Evolutionary conservation across 2,329 filamentous ascomycete species (phyloP).

Genomic region (Lachnellula arida): DNA sequence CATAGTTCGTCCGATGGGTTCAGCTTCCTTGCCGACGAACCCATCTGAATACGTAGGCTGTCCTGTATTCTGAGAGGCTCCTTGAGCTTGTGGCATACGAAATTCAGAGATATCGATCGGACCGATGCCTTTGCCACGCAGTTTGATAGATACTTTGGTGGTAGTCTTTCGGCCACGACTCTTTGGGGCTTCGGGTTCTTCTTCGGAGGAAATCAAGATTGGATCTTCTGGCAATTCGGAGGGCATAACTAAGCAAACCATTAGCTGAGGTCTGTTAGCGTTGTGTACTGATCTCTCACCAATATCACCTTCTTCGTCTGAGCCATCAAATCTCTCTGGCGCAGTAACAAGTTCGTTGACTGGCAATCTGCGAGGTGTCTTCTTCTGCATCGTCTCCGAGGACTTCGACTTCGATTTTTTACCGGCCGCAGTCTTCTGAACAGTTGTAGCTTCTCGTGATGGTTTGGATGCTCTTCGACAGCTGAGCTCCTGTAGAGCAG

Average conservation of each 20-base stretch:
- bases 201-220: constrained; percentile 18
- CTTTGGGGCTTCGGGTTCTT: background rate
- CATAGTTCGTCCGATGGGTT: constrained; percentile 23
- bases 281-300: background rate
- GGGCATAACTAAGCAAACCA: constrained; percentile 3
- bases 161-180: background rate
- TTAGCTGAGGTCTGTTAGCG: background rate
- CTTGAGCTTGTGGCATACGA: constrained; percentile 16
- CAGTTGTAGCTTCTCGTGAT: background rate
- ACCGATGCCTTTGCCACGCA: constrained; percentile 1
- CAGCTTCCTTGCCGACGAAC: constrained; percentile 24
- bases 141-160: background rate
- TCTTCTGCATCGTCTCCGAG: background rate
- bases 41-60: constrained; percentile 22
- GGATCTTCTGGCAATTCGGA: constrained; percentile 21
- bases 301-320: constrained; percentile 5
- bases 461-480: background rate
- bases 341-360: constrained; percentile 17
- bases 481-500: constrained; percentile 1
- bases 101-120: constrained; percentile 14
- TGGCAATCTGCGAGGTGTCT: constrained; percentile 16
- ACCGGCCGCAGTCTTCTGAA: background rate
- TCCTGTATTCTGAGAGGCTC: background rate
- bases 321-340: constrained; percentile 6
- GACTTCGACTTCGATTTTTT: constrained; percentile 1